phyloP scores from a whole-genome alignment of 1,284 basidiomycete genomes.

The Apiotrichum montevideense region DNA sequence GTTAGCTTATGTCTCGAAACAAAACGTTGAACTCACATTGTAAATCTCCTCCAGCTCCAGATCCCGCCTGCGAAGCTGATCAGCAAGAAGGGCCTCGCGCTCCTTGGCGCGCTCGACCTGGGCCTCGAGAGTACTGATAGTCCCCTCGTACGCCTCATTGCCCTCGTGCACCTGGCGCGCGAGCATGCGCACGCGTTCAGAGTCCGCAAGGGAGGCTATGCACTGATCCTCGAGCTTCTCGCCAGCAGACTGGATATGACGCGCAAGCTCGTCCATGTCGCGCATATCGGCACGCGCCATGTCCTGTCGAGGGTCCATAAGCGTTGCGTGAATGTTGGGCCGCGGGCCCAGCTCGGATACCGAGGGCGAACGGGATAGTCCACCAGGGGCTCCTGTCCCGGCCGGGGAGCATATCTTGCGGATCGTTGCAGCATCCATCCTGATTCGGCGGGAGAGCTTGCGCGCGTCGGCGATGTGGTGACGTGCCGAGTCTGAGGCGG shows the following conservation, averaged over 20 bases:
- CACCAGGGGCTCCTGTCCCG: neutral
- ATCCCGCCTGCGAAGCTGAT: slow-evolving; percentile 65
- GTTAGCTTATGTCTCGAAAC: neutral
- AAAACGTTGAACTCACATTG: slow-evolving; percentile 55
- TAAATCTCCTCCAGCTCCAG: slow-evolving; percentile 85
- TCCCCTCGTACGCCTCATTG: slow-evolving; percentile 51
- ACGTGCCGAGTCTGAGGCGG: slow-evolving; percentile 8
- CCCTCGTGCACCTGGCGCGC: slow-evolving; percentile 4
- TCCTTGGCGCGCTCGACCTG: slow-evolving; percentile 64
- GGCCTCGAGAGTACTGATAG: slow-evolving; percentile 57
- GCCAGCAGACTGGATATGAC: slow-evolving; percentile 21
- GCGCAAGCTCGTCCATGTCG: slow-evolving; percentile 25
- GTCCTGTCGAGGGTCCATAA: slow-evolving; percentile 1
- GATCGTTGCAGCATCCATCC: slow-evolving; percentile 4
- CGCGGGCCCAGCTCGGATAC: neutral
- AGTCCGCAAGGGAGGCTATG: slow-evolving; percentile 22
- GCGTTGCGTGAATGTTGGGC: slow-evolving; percentile 7
- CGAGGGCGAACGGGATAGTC: slow-evolving; percentile 45
- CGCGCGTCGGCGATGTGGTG: slow-evolving; percentile 10
- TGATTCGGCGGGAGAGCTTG: slow-evolving; percentile 8
- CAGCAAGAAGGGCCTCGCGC: slow-evolving; percentile 68
- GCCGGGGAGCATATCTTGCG: slow-evolving; percentile 1
- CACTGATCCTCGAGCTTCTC: slow-evolving; percentile 34
- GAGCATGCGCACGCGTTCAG: slow-evolving; percentile 20
- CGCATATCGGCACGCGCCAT: neutral